These are phyloP conservation scores for Millerozyma miso DNA, from an alignment of 805 yeast genomes.

Conservation along the genomic window DNA sequence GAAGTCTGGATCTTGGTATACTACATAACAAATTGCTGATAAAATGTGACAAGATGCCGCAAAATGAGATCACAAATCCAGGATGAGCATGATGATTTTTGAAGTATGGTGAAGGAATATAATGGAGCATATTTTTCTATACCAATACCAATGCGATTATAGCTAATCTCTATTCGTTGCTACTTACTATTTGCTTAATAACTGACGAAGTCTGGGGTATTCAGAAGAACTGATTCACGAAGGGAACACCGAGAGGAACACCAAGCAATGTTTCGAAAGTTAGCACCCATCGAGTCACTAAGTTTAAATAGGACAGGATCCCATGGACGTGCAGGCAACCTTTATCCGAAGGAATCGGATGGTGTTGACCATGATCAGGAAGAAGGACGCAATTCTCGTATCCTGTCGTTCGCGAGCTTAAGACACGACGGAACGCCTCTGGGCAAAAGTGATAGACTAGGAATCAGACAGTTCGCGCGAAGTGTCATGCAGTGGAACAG, in stretches of 20 bases:
- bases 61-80: slow-evolving; percentile 6
- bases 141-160: not conserved
- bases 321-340: slow-evolving; percentile 4
- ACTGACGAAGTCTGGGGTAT: not conserved
- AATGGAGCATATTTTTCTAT: not conserved
- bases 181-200: not conserved
- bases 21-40: not conserved
- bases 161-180: not conserved
- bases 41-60: slow-evolving; percentile 3
- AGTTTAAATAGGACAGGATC: not conserved
- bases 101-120: not conserved
- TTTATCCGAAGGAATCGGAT: slow-evolving; percentile 1
- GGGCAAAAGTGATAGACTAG: slow-evolving; percentile 3
- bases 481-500: slow-evolving; percentile 8
- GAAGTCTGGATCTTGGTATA: too few species aligned
- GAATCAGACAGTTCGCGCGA: slow-evolving; percentile 7
- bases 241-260: not conserved
- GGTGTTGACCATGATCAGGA: not conserved
- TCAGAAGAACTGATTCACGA: not conserved
- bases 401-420: slow-evolving; percentile 4
- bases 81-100: not conserved
- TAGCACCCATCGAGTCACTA: slow-evolving; percentile 5
- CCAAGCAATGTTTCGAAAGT: slow-evolving; percentile 3
- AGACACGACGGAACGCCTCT: not conserved
- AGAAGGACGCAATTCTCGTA: slow-evolving; percentile 1